Percentiles rank a stretch among this genome's conserved stretches.
These are phyloP conservation scores for Kregervanrija fluxuum DNA, from an alignment of 805 yeast species.

Conservation along the genomic window DNA sequence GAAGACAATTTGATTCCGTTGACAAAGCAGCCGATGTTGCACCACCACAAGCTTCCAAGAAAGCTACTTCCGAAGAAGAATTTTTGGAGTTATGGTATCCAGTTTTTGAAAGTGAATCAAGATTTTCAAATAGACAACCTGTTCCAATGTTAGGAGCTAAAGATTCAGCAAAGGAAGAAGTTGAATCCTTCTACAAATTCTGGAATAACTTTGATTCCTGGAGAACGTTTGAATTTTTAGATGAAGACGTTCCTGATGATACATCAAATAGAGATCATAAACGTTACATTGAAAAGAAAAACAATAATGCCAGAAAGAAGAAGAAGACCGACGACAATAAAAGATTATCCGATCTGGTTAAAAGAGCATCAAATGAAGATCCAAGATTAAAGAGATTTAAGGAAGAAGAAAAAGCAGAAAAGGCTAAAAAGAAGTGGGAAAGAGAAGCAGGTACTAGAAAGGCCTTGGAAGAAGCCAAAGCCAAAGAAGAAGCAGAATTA, in stretches of 20 bases:
- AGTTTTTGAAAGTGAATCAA: constrained; percentile 81
- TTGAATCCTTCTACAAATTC: constrained; percentile 83
- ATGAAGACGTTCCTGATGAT: constrained; percentile 99
- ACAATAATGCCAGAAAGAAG: constrained; percentile 93
- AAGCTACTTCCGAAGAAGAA: constrained; percentile 33
- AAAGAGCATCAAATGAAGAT: constrained; percentile 82
- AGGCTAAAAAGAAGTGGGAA: constrained; percentile 95
- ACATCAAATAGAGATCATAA: constrained; percentile 98
- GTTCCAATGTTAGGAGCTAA: constrained; percentile 74
- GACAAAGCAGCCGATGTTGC: constrained; percentile 80
- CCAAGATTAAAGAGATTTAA: constrained; percentile 93
- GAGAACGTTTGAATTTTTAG: constrained; percentile 96
- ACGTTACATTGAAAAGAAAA: constrained; percentile 96
- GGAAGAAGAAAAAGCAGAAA: constrained; percentile 89
- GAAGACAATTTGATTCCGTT: constrained; percentile 93
- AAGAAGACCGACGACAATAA: constrained; percentile 96
- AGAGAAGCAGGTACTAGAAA: constrained; percentile 95
- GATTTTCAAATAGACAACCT: constrained; percentile 89
- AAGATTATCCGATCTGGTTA: constrained; percentile 77
- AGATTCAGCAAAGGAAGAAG: constrained; percentile 66
- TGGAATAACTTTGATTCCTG: constrained; percentile 95
- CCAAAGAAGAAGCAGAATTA: constrained; percentile 83
- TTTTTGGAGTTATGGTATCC: constrained; percentile 92
- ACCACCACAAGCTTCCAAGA: constrained; percentile 58
- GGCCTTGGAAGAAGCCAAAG: constrained; percentile 89